Conservation (phyloP, 1,139 yeast species). For the Protomyces pachydermus region DNA sequence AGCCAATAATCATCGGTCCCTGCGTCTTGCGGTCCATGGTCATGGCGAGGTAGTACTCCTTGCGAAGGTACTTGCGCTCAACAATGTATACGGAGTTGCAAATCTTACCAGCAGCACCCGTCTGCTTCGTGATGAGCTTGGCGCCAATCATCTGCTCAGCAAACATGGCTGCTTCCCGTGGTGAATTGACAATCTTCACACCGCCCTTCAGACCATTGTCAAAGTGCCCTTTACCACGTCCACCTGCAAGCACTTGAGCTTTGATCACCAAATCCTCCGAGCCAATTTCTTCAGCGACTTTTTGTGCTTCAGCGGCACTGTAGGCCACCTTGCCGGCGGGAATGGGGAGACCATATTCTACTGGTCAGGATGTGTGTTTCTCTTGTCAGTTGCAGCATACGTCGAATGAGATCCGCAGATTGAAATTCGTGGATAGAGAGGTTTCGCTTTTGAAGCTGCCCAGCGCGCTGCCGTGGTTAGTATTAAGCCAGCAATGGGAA, state of each 20-base stretch:
- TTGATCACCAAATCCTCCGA: slow-evolving; percentile 78
- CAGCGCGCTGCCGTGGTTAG: background rate
- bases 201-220: slow-evolving; percentile 96
- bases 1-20: slow-evolving; percentile 88
- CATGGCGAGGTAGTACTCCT: slow-evolving; percentile 93
- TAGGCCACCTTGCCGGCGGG: slow-evolving; percentile 90
- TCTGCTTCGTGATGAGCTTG: slow-evolving; percentile 94
- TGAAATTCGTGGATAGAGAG: slow-evolving; percentile 93
- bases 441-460: slow-evolving; percentile 45
- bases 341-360: slow-evolving; percentile 72
- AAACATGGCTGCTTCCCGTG: slow-evolving; percentile 80
- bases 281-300: slow-evolving; percentile 59
- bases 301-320: slow-evolving; percentile 81
- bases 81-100: slow-evolving; percentile 95
- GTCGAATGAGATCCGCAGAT: slow-evolving; percentile 77
- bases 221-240: slow-evolving; percentile 98
- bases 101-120: slow-evolving; percentile 95
- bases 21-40: slow-evolving; percentile 90
- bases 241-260: slow-evolving; percentile 99
- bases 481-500: background rate
- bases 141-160: slow-evolving; percentile 88
- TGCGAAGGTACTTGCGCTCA: slow-evolving; percentile 86
- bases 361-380: background rate
- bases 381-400: slow-evolving; percentile 28
- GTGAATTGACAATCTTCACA: slow-evolving; percentile 79